Conservation (phyloP, 2,329 filamentous ascomycete genomes). For the Neocucurbitaria cava region DNA sequence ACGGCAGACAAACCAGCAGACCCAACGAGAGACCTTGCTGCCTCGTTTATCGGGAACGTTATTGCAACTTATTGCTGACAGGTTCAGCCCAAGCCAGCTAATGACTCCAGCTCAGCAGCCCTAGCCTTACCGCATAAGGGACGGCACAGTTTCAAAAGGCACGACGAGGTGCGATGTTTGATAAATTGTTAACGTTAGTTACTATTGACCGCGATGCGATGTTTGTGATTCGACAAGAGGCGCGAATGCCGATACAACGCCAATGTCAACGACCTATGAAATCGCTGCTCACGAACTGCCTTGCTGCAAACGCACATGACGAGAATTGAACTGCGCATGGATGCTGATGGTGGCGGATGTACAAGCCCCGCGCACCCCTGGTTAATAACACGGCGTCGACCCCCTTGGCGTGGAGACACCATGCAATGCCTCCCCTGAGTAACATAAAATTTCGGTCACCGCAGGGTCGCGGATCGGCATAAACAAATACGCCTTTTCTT, state of each 20-base stretch:
- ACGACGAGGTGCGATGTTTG: constrained; percentile 12
- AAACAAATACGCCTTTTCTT: constrained; percentile 23
- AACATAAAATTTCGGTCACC: constrained; percentile 26
- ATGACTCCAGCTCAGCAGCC: constrained; percentile 9
- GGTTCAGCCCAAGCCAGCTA: constrained; percentile 5
- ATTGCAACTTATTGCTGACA: constrained; percentile 17
- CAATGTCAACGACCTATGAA: constrained; percentile 9
- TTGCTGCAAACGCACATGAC: constrained; percentile 18
- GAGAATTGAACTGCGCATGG: constrained; percentile 9
- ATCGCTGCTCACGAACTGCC: constrained; percentile 14
- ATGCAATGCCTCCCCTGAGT: constrained; percentile 22
- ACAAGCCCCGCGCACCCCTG: constrained; percentile 26
- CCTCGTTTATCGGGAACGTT: constrained; percentile 28
- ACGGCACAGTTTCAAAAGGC: constrained; percentile 26
- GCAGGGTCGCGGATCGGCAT: constrained; percentile 29
- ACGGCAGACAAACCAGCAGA: constrained; percentile 23
- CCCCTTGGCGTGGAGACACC: constrained; percentile 22
- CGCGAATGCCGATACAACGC: constrained; percentile 9
- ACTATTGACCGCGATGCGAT: constrained; percentile 5
- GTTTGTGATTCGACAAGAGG: constrained; percentile 13
- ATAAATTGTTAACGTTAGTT: constrained; percentile 10
- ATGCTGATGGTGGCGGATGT: constrained; percentile 21
- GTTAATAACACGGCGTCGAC: constrained; percentile 11
- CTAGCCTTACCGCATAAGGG: constrained; percentile 22
- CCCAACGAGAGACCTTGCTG: constrained; percentile 32